phyloP scores from a whole-genome alignment of 768 basidiomycete genomes.

The Kwoniella sp. region DNA sequence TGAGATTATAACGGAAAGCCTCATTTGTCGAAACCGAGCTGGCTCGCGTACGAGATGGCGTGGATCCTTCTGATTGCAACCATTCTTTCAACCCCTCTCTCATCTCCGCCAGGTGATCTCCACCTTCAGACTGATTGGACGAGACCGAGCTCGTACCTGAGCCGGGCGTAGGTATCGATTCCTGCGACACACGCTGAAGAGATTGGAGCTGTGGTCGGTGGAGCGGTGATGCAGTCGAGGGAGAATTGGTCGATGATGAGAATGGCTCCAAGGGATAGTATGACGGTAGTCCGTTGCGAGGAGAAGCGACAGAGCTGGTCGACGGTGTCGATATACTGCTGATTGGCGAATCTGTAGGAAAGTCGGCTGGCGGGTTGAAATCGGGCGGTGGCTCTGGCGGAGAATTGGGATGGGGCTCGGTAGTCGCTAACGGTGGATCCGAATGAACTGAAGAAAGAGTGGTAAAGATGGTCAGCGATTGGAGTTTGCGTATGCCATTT shows the following conservation, averaged over 20 bases:
- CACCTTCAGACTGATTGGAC: conserved; percentile 29
- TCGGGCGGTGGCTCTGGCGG: conserved; percentile 32
- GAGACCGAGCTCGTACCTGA: conserved; percentile 23
- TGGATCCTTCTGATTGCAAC: conserved; percentile 20
- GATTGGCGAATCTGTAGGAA: conserved; percentile 26
- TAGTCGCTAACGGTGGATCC: conserved; percentile 3
- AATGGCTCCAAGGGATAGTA: background rate
- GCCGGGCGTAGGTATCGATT: conserved; percentile 28
- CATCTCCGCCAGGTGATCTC: conserved; percentile 42
- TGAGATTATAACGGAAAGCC: conserved; percentile 26
- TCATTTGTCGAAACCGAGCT: conserved; percentile 12
- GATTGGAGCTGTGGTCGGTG: conserved; percentile 26
- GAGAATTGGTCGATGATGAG: conserved; percentile 7
- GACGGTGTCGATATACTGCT: conserved; percentile 24
- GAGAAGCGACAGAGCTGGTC: conserved; percentile 1
- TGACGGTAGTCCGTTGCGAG: background rate
- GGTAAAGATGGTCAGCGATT: background rate
- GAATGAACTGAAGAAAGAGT: background rate
- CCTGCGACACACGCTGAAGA: conserved; percentile 30
- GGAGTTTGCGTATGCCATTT: too few relatives aligned
- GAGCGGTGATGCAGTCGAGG: conserved; percentile 1
- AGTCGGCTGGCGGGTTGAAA: conserved; percentile 46
- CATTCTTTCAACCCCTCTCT: conserved; percentile 40
- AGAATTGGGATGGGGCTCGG: background rate
- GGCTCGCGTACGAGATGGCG: conserved; percentile 12